These are phyloP conservation scores for Cardamine resedifolia DNA, from an alignment of 345 rosid species.

Conservation along the genomic window DNA sequence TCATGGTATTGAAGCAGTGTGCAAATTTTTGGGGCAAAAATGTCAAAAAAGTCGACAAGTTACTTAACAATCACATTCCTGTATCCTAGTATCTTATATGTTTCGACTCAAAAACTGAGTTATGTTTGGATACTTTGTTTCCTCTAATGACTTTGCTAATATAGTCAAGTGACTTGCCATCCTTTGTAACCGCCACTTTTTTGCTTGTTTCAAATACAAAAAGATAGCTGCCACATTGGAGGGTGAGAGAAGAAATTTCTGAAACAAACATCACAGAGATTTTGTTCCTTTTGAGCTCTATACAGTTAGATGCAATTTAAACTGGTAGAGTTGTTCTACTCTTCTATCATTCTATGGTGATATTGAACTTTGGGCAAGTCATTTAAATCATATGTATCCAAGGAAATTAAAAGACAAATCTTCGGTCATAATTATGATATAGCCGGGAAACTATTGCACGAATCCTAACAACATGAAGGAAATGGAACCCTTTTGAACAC, in stretches of 20 bases:
- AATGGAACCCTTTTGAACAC: neutral
- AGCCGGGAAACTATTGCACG: conserved; percentile 2
- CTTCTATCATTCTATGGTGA: too few species aligned
- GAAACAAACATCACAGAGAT: neutral
- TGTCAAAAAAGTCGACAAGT: neutral
- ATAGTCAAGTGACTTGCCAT: too few species aligned
- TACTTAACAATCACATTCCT: neutral
- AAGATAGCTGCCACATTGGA: neutral
- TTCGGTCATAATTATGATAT: too few species aligned
- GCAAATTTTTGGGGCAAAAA: neutral
- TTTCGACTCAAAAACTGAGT: neutral
- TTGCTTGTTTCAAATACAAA: too few species aligned
- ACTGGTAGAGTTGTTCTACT: neutral
- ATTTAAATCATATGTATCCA: too few species aligned
- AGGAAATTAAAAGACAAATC: too few species aligned
- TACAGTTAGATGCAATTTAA: neutral
- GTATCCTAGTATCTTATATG: neutral
- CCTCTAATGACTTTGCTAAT: neutral
- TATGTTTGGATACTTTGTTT: neutral
- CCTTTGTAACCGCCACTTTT: too few species aligned
- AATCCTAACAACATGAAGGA: neutral
- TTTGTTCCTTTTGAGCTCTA: neutral
- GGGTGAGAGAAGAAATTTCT: neutral
- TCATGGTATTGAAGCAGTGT: neutral
- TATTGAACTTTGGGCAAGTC: too few species aligned